Evolutionary conservation across 2,329 filamentous ascomycete species (phyloP), one percentile per base, ranked within the genome.

Genomic region (Trichoderma lentiforme): DNA sequence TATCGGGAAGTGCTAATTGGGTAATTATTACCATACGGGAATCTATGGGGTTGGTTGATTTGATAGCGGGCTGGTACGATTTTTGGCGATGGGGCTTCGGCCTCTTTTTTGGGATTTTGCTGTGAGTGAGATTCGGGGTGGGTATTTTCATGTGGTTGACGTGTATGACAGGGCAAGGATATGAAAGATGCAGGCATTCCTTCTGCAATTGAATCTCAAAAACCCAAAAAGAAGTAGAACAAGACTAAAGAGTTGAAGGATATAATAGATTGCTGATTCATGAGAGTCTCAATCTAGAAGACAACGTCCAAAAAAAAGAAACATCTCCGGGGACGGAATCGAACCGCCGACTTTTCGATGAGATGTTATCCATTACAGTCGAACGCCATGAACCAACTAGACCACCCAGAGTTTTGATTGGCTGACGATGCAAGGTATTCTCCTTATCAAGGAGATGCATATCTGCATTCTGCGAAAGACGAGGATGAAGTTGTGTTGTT

Each of bases 301-400:
- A 24, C 18, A 21, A 21, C 18, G 39, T n/a, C 15, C n/a, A 21
- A 67, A 68, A 56, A 68, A 68, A 15, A 21, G 26, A 60, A 43
- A 2, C 24, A 39, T 71, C 68, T 71, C 68, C 68, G 60, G 58
- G 28, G 70, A 64, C 68, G 75, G 76, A 77, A 65, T 77, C 76
- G 76, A 77, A 77, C 76, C 76, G 75, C 75, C 75, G 76, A 77
- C 76, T 72, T 76, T 76, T 70, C 73, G 76, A 72, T 77, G 70
- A 74, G 51, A 74, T 74, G 74, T 68, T 47, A 58, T 53, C 71
- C 63, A 69, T 77, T 77, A 77, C 76, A 77, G 76, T 73, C 76
- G 73, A 69, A 76, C 73, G 76, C 75, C 74, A 76, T 76, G 71
- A 76, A 75, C 76, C 76, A 77, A 76, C 76, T 77, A 76, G 74